phyloP scores from a whole-genome alignment of 495 filamentous ascomycete species.

The Neurospora sp. region DNA sequence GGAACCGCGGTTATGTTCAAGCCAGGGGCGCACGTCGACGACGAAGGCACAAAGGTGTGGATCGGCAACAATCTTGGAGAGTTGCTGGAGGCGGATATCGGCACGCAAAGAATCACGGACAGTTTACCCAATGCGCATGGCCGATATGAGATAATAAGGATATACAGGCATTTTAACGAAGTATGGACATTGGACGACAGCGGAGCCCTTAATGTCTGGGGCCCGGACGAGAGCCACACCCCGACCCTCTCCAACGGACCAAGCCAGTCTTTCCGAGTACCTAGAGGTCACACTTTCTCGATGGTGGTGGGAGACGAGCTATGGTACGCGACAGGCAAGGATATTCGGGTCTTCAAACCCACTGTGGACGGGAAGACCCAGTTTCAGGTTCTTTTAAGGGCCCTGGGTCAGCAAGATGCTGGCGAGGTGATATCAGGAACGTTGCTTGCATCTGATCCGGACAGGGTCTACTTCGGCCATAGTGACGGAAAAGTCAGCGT shows the following conservation, averaged over 20 bases:
- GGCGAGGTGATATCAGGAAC: conserved; percentile 88
- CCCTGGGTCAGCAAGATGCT: conserved; percentile 52
- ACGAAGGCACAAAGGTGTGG: conserved; percentile 83
- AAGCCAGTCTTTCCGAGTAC: conserved; percentile 54
- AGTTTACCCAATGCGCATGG: conserved; percentile 63
- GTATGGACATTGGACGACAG: conserved; percentile 93
- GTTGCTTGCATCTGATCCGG: conserved; percentile 60
- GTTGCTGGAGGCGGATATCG: conserved; percentile 76
- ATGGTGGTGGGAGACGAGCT: conserved; percentile 68
- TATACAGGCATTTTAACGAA: conserved; percentile 74
- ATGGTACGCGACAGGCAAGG: conserved; percentile 84
- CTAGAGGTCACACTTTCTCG: conserved; percentile 78
- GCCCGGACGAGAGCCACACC: conserved; percentile 61
- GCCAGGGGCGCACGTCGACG: conserved; percentile 57
- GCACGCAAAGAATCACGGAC: conserved; percentile 52
- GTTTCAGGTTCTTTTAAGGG: conserved; percentile 61
- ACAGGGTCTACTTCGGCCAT: conserved; percentile 84
- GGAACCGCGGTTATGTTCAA: conserved; percentile 78
- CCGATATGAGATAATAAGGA: conserved; percentile 75
- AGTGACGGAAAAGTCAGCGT: conserved; percentile 88
- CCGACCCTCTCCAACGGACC: conserved; percentile 63
- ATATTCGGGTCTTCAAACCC: conserved; percentile 76
- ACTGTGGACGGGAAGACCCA: conserved; percentile 51
- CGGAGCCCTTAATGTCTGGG: conserved; percentile 82
- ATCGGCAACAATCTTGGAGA: conserved; percentile 82